Conservation (phyloP, 805 yeast genomes). For the Myxozyma nipponensis region DNA sequence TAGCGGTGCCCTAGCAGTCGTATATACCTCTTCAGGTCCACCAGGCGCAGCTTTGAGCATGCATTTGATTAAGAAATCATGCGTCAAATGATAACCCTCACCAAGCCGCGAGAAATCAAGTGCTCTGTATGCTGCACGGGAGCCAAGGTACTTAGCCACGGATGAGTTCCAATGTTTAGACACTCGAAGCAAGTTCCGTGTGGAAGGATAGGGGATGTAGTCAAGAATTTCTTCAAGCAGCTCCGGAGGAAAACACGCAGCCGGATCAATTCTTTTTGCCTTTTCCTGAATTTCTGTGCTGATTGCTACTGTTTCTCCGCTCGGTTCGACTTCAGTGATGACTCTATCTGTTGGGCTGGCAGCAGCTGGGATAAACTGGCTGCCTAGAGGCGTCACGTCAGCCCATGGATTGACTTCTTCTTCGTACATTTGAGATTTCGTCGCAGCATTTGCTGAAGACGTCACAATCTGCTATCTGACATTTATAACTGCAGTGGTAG, state of each 20-base stretch:
- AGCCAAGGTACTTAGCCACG: slow-evolving; percentile 8
- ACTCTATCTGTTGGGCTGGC: too few relatives aligned
- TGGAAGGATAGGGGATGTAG: slow-evolving; percentile 16
- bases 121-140: slow-evolving; percentile 7
- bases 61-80: slow-evolving; percentile 11
- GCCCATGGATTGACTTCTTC: not conserved
- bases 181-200: slow-evolving; percentile 7
- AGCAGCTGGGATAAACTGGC: too few relatives aligned
- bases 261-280: slow-evolving; percentile 9
- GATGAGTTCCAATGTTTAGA: slow-evolving; percentile 12
- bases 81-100: slow-evolving; percentile 10
- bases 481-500: too few relatives aligned
- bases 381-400: too few relatives aligned
- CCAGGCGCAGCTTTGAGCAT: slow-evolving; percentile 1
- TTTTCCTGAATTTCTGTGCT: too few relatives aligned
- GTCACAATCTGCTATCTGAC: too few relatives aligned
- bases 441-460: too few relatives aligned
- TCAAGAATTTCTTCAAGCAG: slow-evolving; percentile 8
- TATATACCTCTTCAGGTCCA: slow-evolving; percentile 3
- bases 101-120: slow-evolving; percentile 10
- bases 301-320: too few relatives aligned
- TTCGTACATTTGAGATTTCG: too few relatives aligned
- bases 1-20: not conserved
- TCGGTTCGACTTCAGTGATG: too few relatives aligned
- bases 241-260: slow-evolving; percentile 13